These are phyloP conservation scores for Scleroderma citrinum DNA, from an alignment of 768 basidiomycete genomes.

Conservation along the genomic window DNA sequence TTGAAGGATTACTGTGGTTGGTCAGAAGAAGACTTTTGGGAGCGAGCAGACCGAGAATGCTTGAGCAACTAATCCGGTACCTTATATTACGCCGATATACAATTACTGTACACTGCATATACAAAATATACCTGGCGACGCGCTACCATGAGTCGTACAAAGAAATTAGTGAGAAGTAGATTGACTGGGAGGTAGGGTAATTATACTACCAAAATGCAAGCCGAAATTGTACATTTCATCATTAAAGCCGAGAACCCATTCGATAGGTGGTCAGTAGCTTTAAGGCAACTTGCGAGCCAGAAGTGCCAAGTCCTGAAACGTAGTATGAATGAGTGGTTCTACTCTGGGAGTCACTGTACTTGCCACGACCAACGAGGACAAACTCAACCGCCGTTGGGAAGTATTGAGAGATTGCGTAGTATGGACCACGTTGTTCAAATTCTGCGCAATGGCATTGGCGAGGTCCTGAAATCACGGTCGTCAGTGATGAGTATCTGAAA, in stretches of 20 bases:
- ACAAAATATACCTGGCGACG: not conserved
- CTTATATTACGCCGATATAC: not conserved
- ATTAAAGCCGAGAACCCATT: no score
- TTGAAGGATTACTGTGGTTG: constrained; percentile 65
- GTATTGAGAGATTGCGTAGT: not conserved
- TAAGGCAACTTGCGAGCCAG: not conserved
- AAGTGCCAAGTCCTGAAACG: not conserved
- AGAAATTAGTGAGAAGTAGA: no score
- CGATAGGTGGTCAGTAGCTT: no score
- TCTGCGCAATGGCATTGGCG: not conserved
- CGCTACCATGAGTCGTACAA: no score
- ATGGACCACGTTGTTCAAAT: not conserved
- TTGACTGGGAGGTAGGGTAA: no score
- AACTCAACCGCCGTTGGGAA: not conserved
- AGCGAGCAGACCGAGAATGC: constrained; percentile 1
- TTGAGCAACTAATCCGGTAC: not conserved
- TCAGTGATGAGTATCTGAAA: not conserved
- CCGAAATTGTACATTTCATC: no score
- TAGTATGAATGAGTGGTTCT: not conserved
- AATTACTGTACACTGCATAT: not conserved
- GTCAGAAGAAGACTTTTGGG: constrained; percentile 40
- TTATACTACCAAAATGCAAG: no score
- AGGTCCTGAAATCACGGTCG: not conserved
- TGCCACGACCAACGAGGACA: not conserved
- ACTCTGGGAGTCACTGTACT: not conserved